phyloP scores from a whole-genome alignment of 1,139 yeast species.

The Saccharomyces hybrid region DNA sequence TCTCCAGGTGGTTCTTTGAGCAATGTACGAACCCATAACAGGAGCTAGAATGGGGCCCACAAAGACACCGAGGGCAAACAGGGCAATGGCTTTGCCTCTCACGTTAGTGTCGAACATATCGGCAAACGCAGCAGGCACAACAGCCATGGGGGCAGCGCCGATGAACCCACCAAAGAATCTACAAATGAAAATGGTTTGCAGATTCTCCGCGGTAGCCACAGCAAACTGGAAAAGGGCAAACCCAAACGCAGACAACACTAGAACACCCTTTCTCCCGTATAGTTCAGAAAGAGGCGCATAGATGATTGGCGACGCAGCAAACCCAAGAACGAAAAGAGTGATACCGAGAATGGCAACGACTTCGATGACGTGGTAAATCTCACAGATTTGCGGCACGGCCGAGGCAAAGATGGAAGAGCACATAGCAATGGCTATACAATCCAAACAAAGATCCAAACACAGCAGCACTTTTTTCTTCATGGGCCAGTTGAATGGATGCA shows the following conservation, averaged over 20 bases:
- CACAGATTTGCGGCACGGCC: constrained; percentile 38
- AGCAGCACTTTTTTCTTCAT: constrained; percentile 35
- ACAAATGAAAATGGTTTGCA: constrained; percentile 64
- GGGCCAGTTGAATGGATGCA: constrained; percentile 58
- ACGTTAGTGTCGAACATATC: constrained; percentile 55
- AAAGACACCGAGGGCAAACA: constrained; percentile 60
- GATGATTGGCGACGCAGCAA: constrained; percentile 72
- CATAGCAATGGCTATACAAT: constrained; percentile 43
- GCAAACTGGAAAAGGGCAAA: constrained; percentile 59
- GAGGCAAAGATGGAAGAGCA: constrained; percentile 62
- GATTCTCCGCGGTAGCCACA: constrained; percentile 61
- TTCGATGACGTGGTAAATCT: constrained; percentile 42
- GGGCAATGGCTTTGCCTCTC: constrained; percentile 64
- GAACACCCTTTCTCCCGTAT: constrained; percentile 58
- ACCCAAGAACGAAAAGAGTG: constrained; percentile 68
- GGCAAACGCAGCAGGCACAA: constrained; percentile 76
- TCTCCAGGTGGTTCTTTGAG: constrained; percentile 59
- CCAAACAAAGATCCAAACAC: constrained; percentile 37
- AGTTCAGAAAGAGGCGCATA: constrained; percentile 79
- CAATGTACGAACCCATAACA: constrained; percentile 58
- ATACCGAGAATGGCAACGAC: constrained; percentile 58
- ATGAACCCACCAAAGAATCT: constrained; percentile 69
- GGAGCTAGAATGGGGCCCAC: constrained; percentile 75
- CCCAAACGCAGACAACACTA: constrained; percentile 48
- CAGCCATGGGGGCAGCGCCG: constrained; percentile 77